Evolutionary conservation across 2,329 filamentous ascomycete species (phyloP), one percentile per base, ranked within the genome.

Genomic region (Monilinia fructicola): DNA sequence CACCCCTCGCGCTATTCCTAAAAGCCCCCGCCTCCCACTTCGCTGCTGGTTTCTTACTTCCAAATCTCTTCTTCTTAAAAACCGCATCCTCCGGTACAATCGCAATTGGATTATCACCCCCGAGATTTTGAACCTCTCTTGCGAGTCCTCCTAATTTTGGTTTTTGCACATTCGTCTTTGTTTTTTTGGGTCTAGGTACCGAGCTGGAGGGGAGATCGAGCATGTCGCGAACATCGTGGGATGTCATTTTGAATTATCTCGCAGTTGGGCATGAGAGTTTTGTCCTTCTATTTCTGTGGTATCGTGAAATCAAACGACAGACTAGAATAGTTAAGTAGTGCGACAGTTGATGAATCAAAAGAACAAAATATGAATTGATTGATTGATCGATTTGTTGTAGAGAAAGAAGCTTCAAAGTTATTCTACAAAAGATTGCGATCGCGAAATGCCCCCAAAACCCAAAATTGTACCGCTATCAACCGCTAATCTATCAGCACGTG

Each of bases 151-250:
- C 89, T 64, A 89, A 76, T 69, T 84, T 87, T 52, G 82, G 82
- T 64, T 82, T 81, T 71, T 88, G 85, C 56, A 84, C 85, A 21
- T 84, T 81, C 9, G 85, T 81, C 77, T 90, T 93, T 73, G 89
- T 87, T 77, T 94, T 93, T 81, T 95, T 96, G 52, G 88, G 86
- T 69, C 89, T 80, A 64, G 81, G 75, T 62, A 79, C 80, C 42
- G 87, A 88, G 35, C 87, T 81, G 60, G 80, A 81, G 72, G 89
- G 89, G 76, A 96, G 83, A 78, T 93, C 92, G 75, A 96, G 87
- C 76, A 96, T 91, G 78, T 96, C 92, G 80, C 91, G 92, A 73
- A 96, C 87, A 83, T 96, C 92, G 77, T 88, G 85, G 70, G 89
- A 89, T 69, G 89, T 84, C 88, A 91, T 91, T 70, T 74, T 82